phyloP scores from a whole-genome alignment of 2,329 filamentous ascomycete species.

The Ophiosphaerella narmari region DNA sequence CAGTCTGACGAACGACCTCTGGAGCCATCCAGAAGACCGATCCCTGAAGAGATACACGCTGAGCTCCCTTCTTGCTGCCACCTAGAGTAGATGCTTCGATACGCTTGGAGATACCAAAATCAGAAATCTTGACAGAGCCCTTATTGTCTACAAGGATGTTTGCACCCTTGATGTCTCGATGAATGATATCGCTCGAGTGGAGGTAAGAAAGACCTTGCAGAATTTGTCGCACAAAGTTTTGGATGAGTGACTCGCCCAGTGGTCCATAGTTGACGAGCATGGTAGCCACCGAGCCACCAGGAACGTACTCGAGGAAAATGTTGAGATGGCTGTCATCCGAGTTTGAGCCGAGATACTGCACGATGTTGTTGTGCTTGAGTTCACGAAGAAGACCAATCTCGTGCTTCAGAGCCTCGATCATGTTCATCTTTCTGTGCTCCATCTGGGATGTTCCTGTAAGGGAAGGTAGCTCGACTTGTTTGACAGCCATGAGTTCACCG shows the following conservation, averaged over 20 bases:
- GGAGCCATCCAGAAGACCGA: slow-evolving; percentile 99
- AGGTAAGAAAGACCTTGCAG: slow-evolving; percentile 90
- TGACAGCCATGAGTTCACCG: slow-evolving; percentile 95
- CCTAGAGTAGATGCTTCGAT: slow-evolving; percentile 84
- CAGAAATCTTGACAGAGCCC: slow-evolving; percentile 97
- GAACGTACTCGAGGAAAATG: slow-evolving; percentile 99
- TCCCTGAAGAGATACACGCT: slow-evolving; percentile 80
- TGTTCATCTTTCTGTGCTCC: slow-evolving; percentile 92
- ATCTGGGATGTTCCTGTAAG: slow-evolving; percentile 72
- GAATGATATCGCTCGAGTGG: slow-evolving; percentile 93
- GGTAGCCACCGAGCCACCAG: slow-evolving; percentile 93
- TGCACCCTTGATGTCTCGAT: slow-evolving; percentile 98
- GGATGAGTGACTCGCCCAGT: slow-evolving; percentile 87
- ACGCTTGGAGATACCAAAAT: slow-evolving; percentile 98
- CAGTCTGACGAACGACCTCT: slow-evolving; percentile 96
- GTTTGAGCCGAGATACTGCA: slow-evolving; percentile 95
- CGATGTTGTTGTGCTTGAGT: slow-evolving; percentile 94
- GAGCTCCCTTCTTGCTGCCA: slow-evolving; percentile 37
- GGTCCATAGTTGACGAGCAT: slow-evolving; percentile 99
- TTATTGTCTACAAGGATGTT: slow-evolving; percentile 99
- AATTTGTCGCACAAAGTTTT: slow-evolving; percentile 96
- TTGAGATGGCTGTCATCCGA: slow-evolving; percentile 91
- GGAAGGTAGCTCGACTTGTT: slow-evolving; percentile 92
- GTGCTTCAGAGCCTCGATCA: slow-evolving; percentile 96
- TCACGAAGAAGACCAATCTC: slow-evolving; percentile 94